Conservation (phyloP, 805 yeast genomes). For the Debaryomyces hansenii region DNA sequence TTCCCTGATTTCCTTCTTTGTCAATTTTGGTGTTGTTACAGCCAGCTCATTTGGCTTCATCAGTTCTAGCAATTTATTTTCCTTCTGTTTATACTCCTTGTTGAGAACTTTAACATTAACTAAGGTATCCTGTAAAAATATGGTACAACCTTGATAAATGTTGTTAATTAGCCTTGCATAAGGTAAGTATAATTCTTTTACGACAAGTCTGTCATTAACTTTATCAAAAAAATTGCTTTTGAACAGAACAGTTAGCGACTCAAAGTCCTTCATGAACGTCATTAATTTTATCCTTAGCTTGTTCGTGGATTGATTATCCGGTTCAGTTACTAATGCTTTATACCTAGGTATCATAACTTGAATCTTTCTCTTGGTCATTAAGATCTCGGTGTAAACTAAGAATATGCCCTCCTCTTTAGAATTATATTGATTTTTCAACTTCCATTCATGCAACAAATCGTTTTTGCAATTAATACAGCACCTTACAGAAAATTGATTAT, state of each 20-base stretch:
- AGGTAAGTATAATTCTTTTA: constrained; percentile 11
- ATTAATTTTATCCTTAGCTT: constrained; percentile 23
- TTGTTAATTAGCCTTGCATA: constrained; percentile 44
- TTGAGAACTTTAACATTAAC: constrained; percentile 65
- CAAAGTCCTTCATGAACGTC: constrained; percentile 32
- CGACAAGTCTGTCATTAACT: constrained; percentile 7
- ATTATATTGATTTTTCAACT: constrained; percentile 8
- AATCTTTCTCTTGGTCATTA: constrained; percentile 23
- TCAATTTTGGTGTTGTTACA: constrained; percentile 26
- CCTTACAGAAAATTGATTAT: constrained; percentile 39
- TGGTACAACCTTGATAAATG: constrained; percentile 55
- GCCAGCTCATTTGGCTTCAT: background rate
- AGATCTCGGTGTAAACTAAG: constrained; percentile 17
- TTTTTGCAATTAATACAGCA: constrained; percentile 72
- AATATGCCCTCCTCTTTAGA: constrained; percentile 14
- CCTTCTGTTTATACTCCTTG: constrained; percentile 26
- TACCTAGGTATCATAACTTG: constrained; percentile 21
- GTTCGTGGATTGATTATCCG: constrained; percentile 12
- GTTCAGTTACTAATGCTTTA: constrained; percentile 10
- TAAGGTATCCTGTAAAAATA: constrained; percentile 67
- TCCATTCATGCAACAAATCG: constrained; percentile 55
- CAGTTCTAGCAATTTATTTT: constrained; percentile 2
- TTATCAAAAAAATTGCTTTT: constrained; percentile 16
- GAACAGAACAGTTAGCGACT: constrained; percentile 23
- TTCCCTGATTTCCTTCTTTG: constrained; percentile 55